These are phyloP conservation scores for Vicia sativa DNA, from an alignment of 306 rosid genomes.

Conservation along the genomic window DNA sequence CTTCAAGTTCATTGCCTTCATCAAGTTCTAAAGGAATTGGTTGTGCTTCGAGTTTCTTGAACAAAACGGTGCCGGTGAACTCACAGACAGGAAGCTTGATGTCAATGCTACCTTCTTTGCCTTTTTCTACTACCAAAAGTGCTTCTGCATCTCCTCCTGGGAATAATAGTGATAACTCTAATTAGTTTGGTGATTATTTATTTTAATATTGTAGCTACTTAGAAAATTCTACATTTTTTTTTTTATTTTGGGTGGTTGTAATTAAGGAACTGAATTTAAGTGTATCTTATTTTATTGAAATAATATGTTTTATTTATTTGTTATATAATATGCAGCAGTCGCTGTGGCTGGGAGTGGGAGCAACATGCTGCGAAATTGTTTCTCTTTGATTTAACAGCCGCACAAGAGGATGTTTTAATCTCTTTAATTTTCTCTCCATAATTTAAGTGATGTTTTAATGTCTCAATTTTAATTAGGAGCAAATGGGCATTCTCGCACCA, in stretches of 20 bases:
- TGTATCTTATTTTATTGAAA: slow-evolving; percentile 1
- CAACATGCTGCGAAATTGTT: too few species aligned
- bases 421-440: too few species aligned
- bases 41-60: slow-evolving; percentile 63
- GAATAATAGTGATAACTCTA: slow-evolving; percentile 47
- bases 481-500: too few species aligned
- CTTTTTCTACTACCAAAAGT: slow-evolving; percentile 61
- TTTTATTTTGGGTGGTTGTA: slow-evolving; percentile 27
- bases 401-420: too few species aligned
- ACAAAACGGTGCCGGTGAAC: slow-evolving; percentile 32
- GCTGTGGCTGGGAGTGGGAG: too few species aligned
- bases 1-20: slow-evolving; percentile 33
- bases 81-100: slow-evolving; percentile 45
- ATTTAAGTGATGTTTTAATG: too few species aligned
- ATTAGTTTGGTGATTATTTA: slow-evolving; percentile 13
- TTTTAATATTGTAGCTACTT: not conserved
- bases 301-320: not conserved
- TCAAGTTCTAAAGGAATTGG: slow-evolving; percentile 48
- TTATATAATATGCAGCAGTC: too few species aligned
- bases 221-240: not conserved
- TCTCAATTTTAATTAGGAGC: too few species aligned
- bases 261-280: slow-evolving; percentile 9
- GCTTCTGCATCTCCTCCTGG: slow-evolving; percentile 62
- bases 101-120: slow-evolving; percentile 59
- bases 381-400: too few species aligned